A percentile compares a stretch with the other conserved stretches of the same genome.
Conservation (phyloP, 495 filamentous ascomycete genomes). For the Neurospora sp. region DNA sequence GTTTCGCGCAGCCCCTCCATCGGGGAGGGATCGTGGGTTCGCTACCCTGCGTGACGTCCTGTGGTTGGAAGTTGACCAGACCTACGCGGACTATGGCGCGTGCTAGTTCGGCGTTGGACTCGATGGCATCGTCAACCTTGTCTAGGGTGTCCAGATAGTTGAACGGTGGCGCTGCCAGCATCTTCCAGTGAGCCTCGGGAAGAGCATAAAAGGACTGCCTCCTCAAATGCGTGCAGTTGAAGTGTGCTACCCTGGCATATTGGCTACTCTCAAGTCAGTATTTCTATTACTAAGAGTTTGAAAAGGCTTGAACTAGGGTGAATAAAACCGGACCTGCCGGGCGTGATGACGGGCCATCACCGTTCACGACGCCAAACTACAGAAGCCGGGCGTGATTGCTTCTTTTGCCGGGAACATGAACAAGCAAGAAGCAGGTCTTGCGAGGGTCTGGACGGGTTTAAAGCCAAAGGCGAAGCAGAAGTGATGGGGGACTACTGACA, state of each 20-base stretch:
- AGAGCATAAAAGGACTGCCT: conserved; percentile 86
- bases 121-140: conserved; percentile 77
- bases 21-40: conserved; percentile 25
- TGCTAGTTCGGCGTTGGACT: conserved; percentile 75
- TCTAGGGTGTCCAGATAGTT: conserved; percentile 67
- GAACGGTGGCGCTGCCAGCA: conserved; percentile 73
- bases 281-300: no score
- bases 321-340: not conserved
- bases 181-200: conserved; percentile 68
- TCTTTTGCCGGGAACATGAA: not conserved
- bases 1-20: conserved; percentile 57
- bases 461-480: not conserved
- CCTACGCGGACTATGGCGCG: conserved; percentile 60
- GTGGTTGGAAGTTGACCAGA: conserved; percentile 49
- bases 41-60: not conserved
- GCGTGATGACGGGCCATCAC: not conserved
- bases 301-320: not conserved
- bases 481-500: conserved; percentile 43
- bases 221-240: conserved; percentile 78
- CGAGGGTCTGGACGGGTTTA: not conserved
- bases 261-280: conserved; percentile 42
- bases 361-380: not conserved
- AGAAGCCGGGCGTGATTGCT: not conserved
- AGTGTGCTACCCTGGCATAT: conserved; percentile 74
- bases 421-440: not conserved